Conservation (phyloP, 2,329 filamentous ascomycete species). For the Fusarium pseudoanthophilum region DNA sequence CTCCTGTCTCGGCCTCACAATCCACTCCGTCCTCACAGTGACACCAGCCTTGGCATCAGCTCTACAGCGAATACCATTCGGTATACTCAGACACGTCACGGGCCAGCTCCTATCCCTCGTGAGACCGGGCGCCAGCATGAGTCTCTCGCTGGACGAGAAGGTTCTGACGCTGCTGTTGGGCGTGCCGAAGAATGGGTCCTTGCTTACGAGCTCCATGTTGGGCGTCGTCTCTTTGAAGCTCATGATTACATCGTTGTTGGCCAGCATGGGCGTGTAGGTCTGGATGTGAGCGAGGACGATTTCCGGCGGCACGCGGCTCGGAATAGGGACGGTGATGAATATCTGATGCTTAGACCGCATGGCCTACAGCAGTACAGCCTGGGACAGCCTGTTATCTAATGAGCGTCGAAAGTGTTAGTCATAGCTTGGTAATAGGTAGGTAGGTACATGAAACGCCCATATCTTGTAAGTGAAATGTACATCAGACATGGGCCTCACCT, state of each 20-base stretch:
- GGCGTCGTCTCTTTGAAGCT: slow-evolving; percentile 19
- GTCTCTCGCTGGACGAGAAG: background rate
- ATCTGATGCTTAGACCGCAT: slow-evolving; percentile 29
- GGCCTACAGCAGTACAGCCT: background rate
- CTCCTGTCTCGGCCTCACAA: slow-evolving; percentile 17
- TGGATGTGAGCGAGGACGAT: slow-evolving; percentile 30
- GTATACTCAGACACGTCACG: slow-evolving; percentile 20
- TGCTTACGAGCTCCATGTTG: slow-evolving; percentile 2
- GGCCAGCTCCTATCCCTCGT: slow-evolving; percentile 23
- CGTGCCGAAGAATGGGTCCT: slow-evolving; percentile 25
- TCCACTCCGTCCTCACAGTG: slow-evolving; percentile 25
- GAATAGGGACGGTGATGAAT: slow-evolving; percentile 27
- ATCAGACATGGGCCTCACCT: slow-evolving; percentile 2
- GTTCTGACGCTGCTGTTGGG: slow-evolving; percentile 18
- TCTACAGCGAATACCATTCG: slow-evolving; percentile 22
- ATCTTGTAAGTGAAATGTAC: background rate
- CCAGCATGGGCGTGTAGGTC: slow-evolving; percentile 22
- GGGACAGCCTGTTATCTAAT: background rate
- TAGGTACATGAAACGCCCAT: background rate
- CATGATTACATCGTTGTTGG: slow-evolving; percentile 15
- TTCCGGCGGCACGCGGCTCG: slow-evolving; percentile 26
- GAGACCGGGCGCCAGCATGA: slow-evolving; percentile 16
- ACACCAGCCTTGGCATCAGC: slow-evolving; percentile 25
- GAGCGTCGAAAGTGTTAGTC: slow-evolving; percentile 7
- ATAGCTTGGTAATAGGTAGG: slow-evolving; percentile 5